Percentiles rank a stretch among this genome's conserved stretches.
Conservation (phyloP, 2,329 filamentous ascomycete species). For the Fusarium sp. region DNA sequence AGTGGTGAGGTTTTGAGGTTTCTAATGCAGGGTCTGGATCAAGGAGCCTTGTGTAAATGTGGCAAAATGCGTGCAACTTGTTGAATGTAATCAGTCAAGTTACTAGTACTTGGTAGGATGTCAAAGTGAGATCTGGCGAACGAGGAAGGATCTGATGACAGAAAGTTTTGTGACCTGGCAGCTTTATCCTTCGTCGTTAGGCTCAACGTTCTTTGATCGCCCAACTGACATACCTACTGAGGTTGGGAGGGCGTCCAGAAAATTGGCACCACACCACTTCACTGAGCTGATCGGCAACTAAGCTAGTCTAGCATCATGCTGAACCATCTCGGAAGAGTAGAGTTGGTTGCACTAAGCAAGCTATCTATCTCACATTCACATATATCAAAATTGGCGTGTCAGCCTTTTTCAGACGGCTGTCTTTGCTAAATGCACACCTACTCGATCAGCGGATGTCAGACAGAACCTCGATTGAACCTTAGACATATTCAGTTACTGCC, state of each 20-base stretch:
- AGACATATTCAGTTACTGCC: background rate
- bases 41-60: background rate
- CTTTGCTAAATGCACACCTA: background rate
- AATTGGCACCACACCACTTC: slow-evolving; percentile 13
- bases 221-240: too few species aligned
- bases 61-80: background rate
- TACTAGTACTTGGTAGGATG: background rate
- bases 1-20: background rate
- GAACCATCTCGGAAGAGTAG: background rate
- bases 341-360: background rate
- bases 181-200: background rate
- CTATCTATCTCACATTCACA: background rate
- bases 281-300: slow-evolving; percentile 5
- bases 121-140: background rate
- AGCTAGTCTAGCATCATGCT: background rate
- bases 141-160: background rate
- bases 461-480: background rate
- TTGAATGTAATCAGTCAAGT: slow-evolving; percentile 21
- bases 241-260: too few species aligned
- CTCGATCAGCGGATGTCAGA: background rate
- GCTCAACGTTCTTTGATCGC: background rate
- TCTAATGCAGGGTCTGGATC: background rate
- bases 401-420: background rate
- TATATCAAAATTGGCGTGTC: background rate
- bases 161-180: background rate